These are phyloP conservation scores for Wilhelminamyces savonicus DNA, from an alignment of 805 yeast genomes.

Conservation along the genomic window DNA sequence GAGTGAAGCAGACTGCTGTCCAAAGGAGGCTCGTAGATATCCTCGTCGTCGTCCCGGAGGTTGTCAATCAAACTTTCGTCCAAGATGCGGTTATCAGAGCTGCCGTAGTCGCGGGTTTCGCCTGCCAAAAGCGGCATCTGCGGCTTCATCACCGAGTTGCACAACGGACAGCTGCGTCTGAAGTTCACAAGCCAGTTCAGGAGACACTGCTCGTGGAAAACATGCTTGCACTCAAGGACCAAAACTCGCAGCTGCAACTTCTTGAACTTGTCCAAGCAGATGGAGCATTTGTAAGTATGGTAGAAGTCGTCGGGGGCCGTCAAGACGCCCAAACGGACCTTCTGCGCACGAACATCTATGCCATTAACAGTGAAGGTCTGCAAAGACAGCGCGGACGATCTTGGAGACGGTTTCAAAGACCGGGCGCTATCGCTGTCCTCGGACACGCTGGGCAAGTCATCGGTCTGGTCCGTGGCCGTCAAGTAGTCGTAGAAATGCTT, in stretches of 20 bases:
- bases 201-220: constrained; percentile 53
- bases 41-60: too few relatives aligned
- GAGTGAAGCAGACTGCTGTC: too few relatives aligned
- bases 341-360: constrained; percentile 13
- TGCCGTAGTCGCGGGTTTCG: too few relatives aligned
- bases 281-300: constrained; percentile 47
- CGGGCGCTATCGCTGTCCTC: too few relatives aligned
- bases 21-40: too few relatives aligned
- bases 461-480: constrained; percentile 23
- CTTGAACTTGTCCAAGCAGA: constrained; percentile 50
- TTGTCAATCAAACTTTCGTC: too few relatives aligned
- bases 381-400: not conserved
- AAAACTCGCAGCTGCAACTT: constrained; percentile 43
- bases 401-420: constrained; percentile 10
- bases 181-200: constrained; percentile 55
- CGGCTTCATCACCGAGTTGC: constrained; percentile 24
- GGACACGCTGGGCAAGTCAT: not conserved
- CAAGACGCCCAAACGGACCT: constrained; percentile 11
- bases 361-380: constrained; percentile 10
- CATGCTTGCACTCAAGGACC: constrained; percentile 54
- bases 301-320: constrained; percentile 26
- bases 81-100: too few relatives aligned
- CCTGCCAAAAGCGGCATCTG: too few relatives aligned
- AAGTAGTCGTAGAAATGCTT: constrained; percentile 23
- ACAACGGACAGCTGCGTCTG: constrained; percentile 52